A percentile compares a stretch with the other conserved stretches of the same genome.
phyloP scores from a whole-genome alignment of 495 filamentous ascomycete genomes.

The Aspergillus asperescens region DNA sequence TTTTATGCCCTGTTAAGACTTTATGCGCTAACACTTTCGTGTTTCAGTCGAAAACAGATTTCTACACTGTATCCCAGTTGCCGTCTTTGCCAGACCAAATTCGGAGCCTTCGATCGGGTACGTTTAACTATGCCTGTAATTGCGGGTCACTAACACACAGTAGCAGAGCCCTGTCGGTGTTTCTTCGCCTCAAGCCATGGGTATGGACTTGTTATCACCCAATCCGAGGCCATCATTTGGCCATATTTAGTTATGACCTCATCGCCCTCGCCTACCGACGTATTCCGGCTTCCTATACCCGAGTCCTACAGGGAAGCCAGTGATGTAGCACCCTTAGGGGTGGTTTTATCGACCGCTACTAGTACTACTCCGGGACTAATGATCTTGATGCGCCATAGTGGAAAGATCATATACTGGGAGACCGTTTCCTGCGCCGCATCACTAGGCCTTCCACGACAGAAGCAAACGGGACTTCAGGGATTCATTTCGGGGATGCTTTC shows the following conservation, averaged over 20 bases:
- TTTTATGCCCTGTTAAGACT: neutral
- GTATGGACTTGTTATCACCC: constrained; percentile 74
- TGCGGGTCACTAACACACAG: constrained; percentile 15
- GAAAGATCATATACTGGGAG: constrained; percentile 91
- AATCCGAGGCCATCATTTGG: constrained; percentile 80
- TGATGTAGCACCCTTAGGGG: constrained; percentile 70
- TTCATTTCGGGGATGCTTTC: constrained; percentile 64
- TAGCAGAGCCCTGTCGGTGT: constrained; percentile 39
- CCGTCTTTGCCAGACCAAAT: constrained; percentile 73
- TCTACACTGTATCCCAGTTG: constrained; percentile 79
- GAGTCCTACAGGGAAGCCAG: constrained; percentile 57
- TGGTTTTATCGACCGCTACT: constrained; percentile 69
- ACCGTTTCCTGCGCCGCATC: constrained; percentile 78
- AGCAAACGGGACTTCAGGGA: constrained; percentile 70
- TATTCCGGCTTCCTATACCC: constrained; percentile 70
- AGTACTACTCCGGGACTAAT: constrained; percentile 76
- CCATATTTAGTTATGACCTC: constrained; percentile 58
- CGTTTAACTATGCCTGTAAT: constrained; percentile 12
- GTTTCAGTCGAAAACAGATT: constrained; percentile 73
- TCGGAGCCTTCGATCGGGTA: constrained; percentile 56
- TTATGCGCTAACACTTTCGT: constrained; percentile 12
- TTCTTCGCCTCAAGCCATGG: constrained; percentile 59
- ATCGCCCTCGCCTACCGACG: constrained; percentile 57
- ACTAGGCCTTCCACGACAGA: constrained; percentile 68
- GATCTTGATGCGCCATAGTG: constrained; percentile 72